Evolutionary conservation across 179 eudicot genomes (phyloP).

Genomic region (Sideroxylon spinosum): DNA sequence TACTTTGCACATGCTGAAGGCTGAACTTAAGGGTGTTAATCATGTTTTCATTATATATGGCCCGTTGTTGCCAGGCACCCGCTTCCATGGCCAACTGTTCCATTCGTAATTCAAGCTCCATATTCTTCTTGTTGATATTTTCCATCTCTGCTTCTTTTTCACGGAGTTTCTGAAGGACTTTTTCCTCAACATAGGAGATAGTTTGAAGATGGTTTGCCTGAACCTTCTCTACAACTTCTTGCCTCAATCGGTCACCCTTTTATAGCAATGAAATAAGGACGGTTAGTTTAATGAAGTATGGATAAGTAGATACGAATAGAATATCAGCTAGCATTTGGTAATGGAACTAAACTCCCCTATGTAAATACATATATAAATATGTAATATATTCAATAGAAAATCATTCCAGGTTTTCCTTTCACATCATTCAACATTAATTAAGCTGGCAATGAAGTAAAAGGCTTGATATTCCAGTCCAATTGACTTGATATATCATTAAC

Average conservation of each 20-base stretch:
- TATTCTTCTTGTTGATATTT: conserved; percentile 41
- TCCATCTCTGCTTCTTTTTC: conserved; percentile 51
- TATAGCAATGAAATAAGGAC: conserved; percentile 7
- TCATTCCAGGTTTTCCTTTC: neutral
- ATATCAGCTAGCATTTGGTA: neutral
- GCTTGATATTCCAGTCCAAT: neutral
- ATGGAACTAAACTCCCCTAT: neutral
- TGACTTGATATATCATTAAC: neutral
- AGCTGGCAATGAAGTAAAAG: neutral
- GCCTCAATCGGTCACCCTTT: conserved; percentile 53
- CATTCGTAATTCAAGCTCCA: conserved; percentile 45
- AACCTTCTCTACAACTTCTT: conserved; percentile 48
- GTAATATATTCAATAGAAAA: too few species aligned
- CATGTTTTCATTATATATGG: conserved; percentile 44
- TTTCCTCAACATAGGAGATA: conserved; percentile 46
- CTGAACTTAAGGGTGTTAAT: conserved; percentile 45
- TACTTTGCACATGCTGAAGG: conserved; percentile 49
- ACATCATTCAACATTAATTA: neutral
- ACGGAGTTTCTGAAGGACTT: conserved; percentile 38
- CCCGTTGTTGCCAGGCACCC: conserved; percentile 53
- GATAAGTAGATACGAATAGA: neutral
- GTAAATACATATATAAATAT: neutral
- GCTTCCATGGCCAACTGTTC: conserved; percentile 51
- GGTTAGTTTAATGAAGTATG: neutral
- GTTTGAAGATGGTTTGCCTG: conserved; percentile 48